Evolutionary conservation across 2,329 filamentous ascomycete genomes (phyloP), one percentile per base, ranked within the genome.

Genomic region (Fusarium sp.): DNA sequence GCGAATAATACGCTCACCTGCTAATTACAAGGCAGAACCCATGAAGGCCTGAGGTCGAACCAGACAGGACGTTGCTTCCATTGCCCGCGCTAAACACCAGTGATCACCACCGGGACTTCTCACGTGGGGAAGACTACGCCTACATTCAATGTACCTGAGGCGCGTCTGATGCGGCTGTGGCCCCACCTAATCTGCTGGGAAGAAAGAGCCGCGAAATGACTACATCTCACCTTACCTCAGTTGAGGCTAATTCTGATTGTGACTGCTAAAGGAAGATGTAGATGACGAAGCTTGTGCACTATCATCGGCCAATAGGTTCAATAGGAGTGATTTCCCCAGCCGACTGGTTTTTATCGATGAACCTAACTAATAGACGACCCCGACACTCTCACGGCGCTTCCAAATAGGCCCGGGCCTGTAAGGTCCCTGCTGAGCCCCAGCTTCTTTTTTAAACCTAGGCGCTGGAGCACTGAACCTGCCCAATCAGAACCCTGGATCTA

Each of bases 91-190:
- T 78, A 77, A 75, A 47, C 52, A 61, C 31, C 45, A 61, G 62
- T 41, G 51, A 65, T 52, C 63, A 78, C 75, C 75, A 65, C 54
- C 47, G 52, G 57, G 68, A 78, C 76, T 63, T 71, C 35, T 41
- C 39, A 56, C 62, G 49, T 41, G 64, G 58, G 59, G 60, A 44
- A 62, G 62, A 38, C 39, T 56, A 52, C 24, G 48, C 38, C 49
- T 45, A 28, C 28, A 49, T 58, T 20, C 41, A 68, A 69, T 54
- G 76, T 78, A 78, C 63, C 64, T 41, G 63, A 69, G 56, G 69
- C 76, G 72, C 71, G 74, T 72, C 62, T 66, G 63, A 76, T 78
- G 75, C 76, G 76, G 75, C 75, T 76, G 72, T 66, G 45, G 67
- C 63, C 65, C 72, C 73, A 71, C 73, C 72, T 55, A 44, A 41